phyloP scores from a whole-genome alignment of 2,329 filamentous ascomycete genomes.

The Annulohypoxylon truncatum region DNA sequence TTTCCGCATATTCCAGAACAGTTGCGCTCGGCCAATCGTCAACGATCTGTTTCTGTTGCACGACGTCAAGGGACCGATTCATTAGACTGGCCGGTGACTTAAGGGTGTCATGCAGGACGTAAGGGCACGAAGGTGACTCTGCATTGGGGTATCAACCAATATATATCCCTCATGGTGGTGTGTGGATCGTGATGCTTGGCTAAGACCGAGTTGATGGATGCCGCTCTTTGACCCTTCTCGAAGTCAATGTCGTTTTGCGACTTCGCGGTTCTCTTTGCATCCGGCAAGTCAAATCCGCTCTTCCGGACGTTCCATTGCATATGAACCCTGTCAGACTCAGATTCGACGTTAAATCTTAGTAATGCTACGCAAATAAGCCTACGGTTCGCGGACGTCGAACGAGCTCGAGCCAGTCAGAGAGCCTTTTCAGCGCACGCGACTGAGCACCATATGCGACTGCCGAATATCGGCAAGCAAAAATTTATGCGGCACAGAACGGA shows the following conservation, averaged over 20 bases:
- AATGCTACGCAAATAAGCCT: constrained; percentile 32
- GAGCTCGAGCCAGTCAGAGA: constrained; percentile 22
- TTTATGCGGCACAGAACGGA: constrained; percentile 9
- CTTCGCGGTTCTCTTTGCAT: constrained; percentile 33
- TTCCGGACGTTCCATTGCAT: constrained; percentile 42
- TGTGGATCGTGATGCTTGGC: constrained; percentile 31
- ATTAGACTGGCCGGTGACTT: constrained; percentile 24
- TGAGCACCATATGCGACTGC: constrained; percentile 19
- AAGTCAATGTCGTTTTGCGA: constrained; percentile 28
- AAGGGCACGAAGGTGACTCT: constrained; percentile 35
- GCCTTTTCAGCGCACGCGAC: constrained; percentile 26
- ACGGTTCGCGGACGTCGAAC: constrained; percentile 21
- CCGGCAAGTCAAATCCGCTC: constrained; percentile 35
- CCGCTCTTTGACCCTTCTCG: constrained; percentile 15
- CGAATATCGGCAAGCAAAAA: constrained; percentile 32
- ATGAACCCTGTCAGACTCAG: constrained; percentile 29
- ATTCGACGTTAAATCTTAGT: constrained; percentile 36
- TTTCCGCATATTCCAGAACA: constrained; percentile 35
- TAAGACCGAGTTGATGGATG: constrained; percentile 37
- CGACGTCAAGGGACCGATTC: constrained; percentile 31
- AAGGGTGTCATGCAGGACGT: constrained; percentile 40
- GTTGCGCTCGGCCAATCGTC: constrained; percentile 23
- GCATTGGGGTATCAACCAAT: constrained; percentile 39
- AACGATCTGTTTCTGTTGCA: constrained; percentile 23
- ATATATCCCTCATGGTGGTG: constrained; percentile 36